phyloP scores from a whole-genome alignment of 2,329 filamentous ascomycete species.

The Botrytis paeoniae region DNA sequence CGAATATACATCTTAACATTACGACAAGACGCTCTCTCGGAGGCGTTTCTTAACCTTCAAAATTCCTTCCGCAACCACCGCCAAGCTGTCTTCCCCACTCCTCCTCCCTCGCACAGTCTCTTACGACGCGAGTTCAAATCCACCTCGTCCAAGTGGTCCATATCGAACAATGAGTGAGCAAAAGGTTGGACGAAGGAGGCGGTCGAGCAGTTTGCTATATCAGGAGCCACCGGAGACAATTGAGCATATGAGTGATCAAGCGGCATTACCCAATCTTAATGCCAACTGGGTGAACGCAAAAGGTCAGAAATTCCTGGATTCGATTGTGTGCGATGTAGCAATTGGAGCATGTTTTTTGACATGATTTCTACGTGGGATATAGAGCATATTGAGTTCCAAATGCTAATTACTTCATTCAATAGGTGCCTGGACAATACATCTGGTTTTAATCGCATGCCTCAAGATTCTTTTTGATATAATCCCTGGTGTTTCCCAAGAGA shows the following conservation, averaged over 20 bases:
- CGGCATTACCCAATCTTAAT: slow-evolving; percentile 90
- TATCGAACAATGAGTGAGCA: slow-evolving; percentile 55
- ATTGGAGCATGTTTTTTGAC: not conserved
- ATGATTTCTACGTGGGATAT: not conserved
- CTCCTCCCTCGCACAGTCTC: slow-evolving; percentile 86
- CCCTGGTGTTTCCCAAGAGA: slow-evolving; percentile 93
- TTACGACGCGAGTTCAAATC: slow-evolving; percentile 79
- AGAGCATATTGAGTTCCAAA: slow-evolving; percentile 11
- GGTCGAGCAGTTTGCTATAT: slow-evolving; percentile 97
- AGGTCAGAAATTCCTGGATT: slow-evolving; percentile 57
- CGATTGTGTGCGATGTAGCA: not conserved
- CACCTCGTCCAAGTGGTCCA: slow-evolving; percentile 56
- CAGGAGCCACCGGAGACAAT: slow-evolving; percentile 94
- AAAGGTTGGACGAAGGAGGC: slow-evolving; percentile 74
- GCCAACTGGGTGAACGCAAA: slow-evolving; percentile 99
- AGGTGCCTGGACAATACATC: slow-evolving; percentile 98
- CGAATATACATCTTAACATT: not conserved
- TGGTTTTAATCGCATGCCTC: slow-evolving; percentile 83
- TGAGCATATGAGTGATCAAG: slow-evolving; percentile 96
- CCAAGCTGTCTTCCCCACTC: slow-evolving; percentile 91
- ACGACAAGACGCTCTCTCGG: slow-evolving; percentile 29
- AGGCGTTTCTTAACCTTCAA: slow-evolving; percentile 30
- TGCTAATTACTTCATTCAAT: slow-evolving; percentile 23
- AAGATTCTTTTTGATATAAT: slow-evolving; percentile 98
- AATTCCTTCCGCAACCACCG: slow-evolving; percentile 60